A percentile compares a stretch with the other conserved stretches of the same genome.
Evolutionary conservation across 805 yeast genomes (phyloP).

Genomic region (Kluyveromyces siamensis): DNA sequence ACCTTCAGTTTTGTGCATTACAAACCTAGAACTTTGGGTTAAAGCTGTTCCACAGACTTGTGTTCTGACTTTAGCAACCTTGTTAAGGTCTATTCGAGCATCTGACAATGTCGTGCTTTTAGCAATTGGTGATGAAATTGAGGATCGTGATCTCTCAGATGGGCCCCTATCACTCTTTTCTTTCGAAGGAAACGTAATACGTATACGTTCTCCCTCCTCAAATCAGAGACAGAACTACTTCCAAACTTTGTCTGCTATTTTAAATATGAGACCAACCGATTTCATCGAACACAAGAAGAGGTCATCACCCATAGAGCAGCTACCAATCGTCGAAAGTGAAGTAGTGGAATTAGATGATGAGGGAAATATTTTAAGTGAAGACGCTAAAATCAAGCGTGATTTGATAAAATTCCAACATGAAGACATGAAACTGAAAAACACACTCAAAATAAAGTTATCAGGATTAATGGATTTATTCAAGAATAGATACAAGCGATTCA

Average conservation of each 20-base stretch:
- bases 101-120: slow-evolving; percentile 66
- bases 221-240: slow-evolving; percentile 52
- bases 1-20: slow-evolving; percentile 78
- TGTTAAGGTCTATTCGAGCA: slow-evolving; percentile 59
- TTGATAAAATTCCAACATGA: slow-evolving; percentile 40
- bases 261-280: slow-evolving; percentile 60
- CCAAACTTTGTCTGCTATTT: slow-evolving; percentile 39
- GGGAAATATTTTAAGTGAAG: slow-evolving; percentile 27
- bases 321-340: slow-evolving; percentile 27
- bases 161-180: slow-evolving; percentile 13
- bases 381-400: slow-evolving; percentile 32
- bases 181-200: slow-evolving; percentile 36
- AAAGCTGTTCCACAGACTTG: slow-evolving; percentile 60
- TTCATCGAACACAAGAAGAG: slow-evolving; percentile 55
- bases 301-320: slow-evolving; percentile 30
- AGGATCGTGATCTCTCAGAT: slow-evolving; percentile 38
- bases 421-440: slow-evolving; percentile 78
- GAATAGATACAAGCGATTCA: slow-evolving; percentile 77
- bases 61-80: slow-evolving; percentile 58
- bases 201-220: slow-evolving; percentile 39
- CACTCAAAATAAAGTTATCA: slow-evolving; percentile 75
- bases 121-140: slow-evolving; percentile 54
- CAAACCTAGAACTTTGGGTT: slow-evolving; percentile 73
- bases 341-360: slow-evolving; percentile 13
- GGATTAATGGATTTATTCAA: slow-evolving; percentile 87